Evolutionary conservation across 139 green algal genomes (phyloP), one percentile per base, ranked within the genome.

Genomic region (Parachlorella kessleri): DNA sequence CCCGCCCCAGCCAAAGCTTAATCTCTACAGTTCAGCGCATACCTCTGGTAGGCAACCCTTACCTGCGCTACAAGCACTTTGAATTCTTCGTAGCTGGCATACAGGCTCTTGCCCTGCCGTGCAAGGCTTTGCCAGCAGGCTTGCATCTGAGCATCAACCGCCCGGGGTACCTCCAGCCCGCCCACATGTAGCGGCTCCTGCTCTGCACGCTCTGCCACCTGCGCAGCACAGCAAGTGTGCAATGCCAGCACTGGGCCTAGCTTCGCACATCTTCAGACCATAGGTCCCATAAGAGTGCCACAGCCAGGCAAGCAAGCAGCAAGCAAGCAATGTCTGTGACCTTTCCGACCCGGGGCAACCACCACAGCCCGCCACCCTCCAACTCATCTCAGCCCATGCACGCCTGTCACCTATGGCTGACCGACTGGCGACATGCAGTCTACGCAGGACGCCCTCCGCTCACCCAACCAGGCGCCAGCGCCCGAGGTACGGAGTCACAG

Each of bases 401-500:
- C 4, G 4, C 4, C 9, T 35, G 5, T n/a, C 21, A 3, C 26
- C 6, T 67, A 3, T n/a, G 35, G 4, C 66, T 5, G 28, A 41
- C 30, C 66, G 35, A 14, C 32, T 6, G 2, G 35, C 23, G 10
- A 72, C 30, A 8, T 53, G 33, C 4, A 18, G 24, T 64, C 1
- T 40, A 73, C 75, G 39, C 65, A 21, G 14, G 37, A 48, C 3
- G 66, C 66, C 41, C n/a, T n/a, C n/a, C n/a, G 53, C 59, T 66
- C 14, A 98, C 95, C 95, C 95, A 98, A 2, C 77, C 4, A 2
- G 95, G 95, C 6, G 92, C 92, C 1, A 66, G 73, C 7, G 94
- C 94, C 3, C 28, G n/a, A 0, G 84, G 10, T 9, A 97, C 41
- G 28, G 78, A 76, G 81, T 98, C 95, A 69, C 88, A 94, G 73